Conservation (phyloP, 495 filamentous ascomycete genomes). For the Penicillium coffeae region DNA sequence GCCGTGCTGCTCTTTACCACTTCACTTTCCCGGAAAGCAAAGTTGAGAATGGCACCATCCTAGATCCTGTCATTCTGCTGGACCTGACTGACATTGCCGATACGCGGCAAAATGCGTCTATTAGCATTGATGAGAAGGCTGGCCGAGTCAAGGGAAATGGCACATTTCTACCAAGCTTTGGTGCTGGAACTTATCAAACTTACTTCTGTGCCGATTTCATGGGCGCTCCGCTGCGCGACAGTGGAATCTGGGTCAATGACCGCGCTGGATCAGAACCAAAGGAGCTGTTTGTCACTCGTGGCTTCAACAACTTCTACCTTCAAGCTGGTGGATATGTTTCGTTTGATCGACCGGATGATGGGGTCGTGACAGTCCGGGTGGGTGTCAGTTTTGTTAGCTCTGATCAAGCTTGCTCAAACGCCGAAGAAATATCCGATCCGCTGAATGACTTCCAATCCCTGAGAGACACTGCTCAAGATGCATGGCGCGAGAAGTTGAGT, state of each 20-base stretch:
- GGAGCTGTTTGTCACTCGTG: constrained; percentile 50
- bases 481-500: constrained; percentile 62
- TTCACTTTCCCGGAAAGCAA: constrained; percentile 59
- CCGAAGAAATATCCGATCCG: constrained; percentile 66
- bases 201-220: constrained; percentile 72
- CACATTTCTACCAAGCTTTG: constrained; percentile 66
- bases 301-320: constrained; percentile 56
- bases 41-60: constrained; percentile 33
- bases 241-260: constrained; percentile 63
- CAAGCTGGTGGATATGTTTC: constrained; percentile 64
- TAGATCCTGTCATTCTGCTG: constrained; percentile 55
- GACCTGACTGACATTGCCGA: constrained; percentile 65
- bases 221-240: constrained; percentile 55
- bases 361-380: constrained; percentile 56
- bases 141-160: constrained; percentile 65
- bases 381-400: constrained; percentile 68
- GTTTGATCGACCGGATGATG: constrained; percentile 43
- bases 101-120: constrained; percentile 58
- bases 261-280: constrained; percentile 55
- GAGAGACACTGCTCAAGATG: constrained; percentile 44
- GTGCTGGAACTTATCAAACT: constrained; percentile 54
- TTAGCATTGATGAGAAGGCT: constrained; percentile 53
- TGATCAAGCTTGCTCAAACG: constrained; percentile 63
- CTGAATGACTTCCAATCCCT: constrained; percentile 49
- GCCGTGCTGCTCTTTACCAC: constrained; percentile 63